phyloP scores from a whole-genome alignment of 1,139 yeast genomes.

The Pichia kudriavzevii region DNA sequence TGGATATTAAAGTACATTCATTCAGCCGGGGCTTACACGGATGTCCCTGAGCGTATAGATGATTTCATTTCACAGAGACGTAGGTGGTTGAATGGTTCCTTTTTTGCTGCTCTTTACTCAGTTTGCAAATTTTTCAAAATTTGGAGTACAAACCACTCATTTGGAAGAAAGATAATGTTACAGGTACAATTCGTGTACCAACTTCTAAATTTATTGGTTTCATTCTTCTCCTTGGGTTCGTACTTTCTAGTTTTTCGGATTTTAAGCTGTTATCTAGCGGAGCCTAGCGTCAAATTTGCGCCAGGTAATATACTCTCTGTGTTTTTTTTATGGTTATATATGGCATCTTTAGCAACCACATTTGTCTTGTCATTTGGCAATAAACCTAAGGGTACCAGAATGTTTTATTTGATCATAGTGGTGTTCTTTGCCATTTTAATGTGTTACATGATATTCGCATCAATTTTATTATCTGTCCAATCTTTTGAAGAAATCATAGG shows the following conservation, averaged over 20 bases:
- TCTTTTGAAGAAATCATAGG: conserved; percentile 39
- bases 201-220: conserved; percentile 53
- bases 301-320: conserved; percentile 69
- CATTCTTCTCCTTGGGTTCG: conserved; percentile 76
- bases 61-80: conserved; percentile 74
- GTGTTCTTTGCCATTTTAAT: conserved; percentile 83
- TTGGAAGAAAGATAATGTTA: conserved; percentile 51
- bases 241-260: conserved; percentile 69
- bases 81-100: conserved; percentile 81
- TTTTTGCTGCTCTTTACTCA: conserved; percentile 75
- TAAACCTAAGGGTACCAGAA: conserved; percentile 86
- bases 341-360: conserved; percentile 82
- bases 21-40: conserved; percentile 74
- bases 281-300: conserved; percentile 41
- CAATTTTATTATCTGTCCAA: conserved; percentile 72
- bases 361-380: conserved; percentile 91
- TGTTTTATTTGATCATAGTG: conserved; percentile 75
- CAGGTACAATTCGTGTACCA: conserved; percentile 71
- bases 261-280: conserved; percentile 49
- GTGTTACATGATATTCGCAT: conserved; percentile 89
- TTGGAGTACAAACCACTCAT: conserved; percentile 62
- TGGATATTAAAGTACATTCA: conserved; percentile 69
- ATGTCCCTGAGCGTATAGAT: conserved; percentile 67
- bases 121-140: conserved; percentile 63
- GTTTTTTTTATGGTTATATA: conserved; percentile 80